These are phyloP conservation scores for Xerocomellus chrysenteron DNA, from an alignment of 768 basidiomycete genomes.

Conservation along the genomic window DNA sequence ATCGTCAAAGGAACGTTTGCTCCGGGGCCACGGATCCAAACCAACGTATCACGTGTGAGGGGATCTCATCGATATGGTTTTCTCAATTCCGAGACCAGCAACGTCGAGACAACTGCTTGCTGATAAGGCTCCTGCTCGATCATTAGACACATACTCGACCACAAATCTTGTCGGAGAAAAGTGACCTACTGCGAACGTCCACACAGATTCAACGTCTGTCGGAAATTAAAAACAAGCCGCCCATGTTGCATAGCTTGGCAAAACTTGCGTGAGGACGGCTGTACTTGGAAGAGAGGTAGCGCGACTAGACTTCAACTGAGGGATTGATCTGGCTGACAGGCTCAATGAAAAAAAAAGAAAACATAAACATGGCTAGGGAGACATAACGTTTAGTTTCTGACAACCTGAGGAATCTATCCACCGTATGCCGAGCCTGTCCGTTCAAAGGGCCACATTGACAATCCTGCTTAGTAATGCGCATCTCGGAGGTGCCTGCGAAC, in stretches of 20 bases:
- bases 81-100: constrained; percentile 1
- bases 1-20: not conserved
- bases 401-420: not conserved
- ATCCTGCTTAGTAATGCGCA: constrained; percentile 17
- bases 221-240: constrained; percentile 28
- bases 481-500: not conserved
- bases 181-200: constrained; percentile 5
- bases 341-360: no score
- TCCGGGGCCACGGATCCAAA: constrained; percentile 3
- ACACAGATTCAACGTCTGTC: constrained; percentile 6
- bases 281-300: not conserved
- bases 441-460: not conserved
- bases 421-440: not conserved
- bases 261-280: not conserved
- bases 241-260: not conserved
- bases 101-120: not conserved
- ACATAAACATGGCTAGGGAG: not conserved
- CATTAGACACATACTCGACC: constrained; percentile 8
- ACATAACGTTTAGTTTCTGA: not conserved
- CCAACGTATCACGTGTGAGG: not conserved
- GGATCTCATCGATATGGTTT: constrained; percentile 12
- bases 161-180: not conserved
- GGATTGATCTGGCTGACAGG: not conserved
- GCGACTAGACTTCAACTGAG: not conserved
- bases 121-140: not conserved